phyloP scores from a whole-genome alignment of 1,139 yeast species.

The Scheffersomyces segobiensis region DNA sequence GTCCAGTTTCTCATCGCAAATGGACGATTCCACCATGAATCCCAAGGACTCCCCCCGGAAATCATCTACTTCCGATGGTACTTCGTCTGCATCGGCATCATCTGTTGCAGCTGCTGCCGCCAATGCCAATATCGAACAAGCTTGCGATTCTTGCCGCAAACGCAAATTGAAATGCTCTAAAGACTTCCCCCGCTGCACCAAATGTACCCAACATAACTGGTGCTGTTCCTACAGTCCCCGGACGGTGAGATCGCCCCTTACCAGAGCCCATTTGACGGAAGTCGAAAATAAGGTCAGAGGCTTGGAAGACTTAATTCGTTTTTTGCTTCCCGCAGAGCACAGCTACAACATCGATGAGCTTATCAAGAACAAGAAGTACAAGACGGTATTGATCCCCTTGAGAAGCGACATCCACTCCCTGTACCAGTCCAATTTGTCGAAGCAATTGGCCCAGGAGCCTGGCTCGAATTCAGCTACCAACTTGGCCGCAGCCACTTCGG shows the following conservation, averaged over 20 bases:
- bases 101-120: not conserved
- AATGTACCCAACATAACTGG: constrained; percentile 74
- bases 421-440: not conserved
- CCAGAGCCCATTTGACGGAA: constrained; percentile 76
- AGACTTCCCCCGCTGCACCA: constrained; percentile 73
- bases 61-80: not conserved
- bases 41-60: not conserved
- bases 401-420: constrained; percentile 4
- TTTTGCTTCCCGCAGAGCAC: constrained; percentile 30
- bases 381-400: constrained; percentile 21
- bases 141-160: constrained; percentile 61
- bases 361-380: constrained; percentile 22
- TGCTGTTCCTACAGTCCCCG: constrained; percentile 77
- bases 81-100: not conserved
- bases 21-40: not conserved
- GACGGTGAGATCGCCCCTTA: constrained; percentile 75
- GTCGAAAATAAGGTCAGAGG: constrained; percentile 66
- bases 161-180: constrained; percentile 59
- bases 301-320: constrained; percentile 54
- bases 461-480: constrained; percentile 2
- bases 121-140: constrained; percentile 38
- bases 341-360: constrained; percentile 26
- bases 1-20: not conserved
- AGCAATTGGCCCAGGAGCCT: not conserved
- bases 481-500: not conserved